Evolutionary conservation across 352 stramenopile genomes (phyloP), one percentile per base, ranked within the genome.

Genomic region (Phytopythium vexans): DNA sequence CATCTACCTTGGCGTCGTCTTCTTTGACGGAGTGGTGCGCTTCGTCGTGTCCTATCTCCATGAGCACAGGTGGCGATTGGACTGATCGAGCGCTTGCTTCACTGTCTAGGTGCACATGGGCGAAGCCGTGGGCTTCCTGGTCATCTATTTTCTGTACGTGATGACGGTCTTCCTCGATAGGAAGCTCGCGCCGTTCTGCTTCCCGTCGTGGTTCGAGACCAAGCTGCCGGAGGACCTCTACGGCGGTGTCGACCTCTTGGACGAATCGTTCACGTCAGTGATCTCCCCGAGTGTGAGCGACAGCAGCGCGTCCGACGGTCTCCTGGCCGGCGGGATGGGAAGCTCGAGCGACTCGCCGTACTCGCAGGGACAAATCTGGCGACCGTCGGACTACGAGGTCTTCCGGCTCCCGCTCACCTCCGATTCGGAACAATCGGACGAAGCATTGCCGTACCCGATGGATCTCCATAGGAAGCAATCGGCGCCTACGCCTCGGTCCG

Each of bases 81-180:
- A 27, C 21, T 27, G 21, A 27, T 27, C 21, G 21, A 27, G 21
- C 21, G 55, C 3, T 32, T 32, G 38, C 7, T 35, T 47, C 8
- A 31, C 27, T 56, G 0, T 14, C 9, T 49, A 85, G 81, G 79
- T 92, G 10, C 62, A 67, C 35, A 49, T 89, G 10, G n/a, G 49
- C 0, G 72, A 88, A 51, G 82, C 82, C 0, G 50, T 91, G 3
- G 82, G 80, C 1, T 93, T 93, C 53, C 51, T 93, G n/a, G 61
- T 44, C 9, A 82, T 93, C 52, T 93, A 91, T 68, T 60, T 60
- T 1, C 59, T 66, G 41, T 93, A 88, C 58, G 80, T 85, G 6
- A 8, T 67, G 8, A 56, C 70, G 1, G 79, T 93, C 11, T 70
- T 93, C 37, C 71, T 86, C 8, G 82, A 93, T 55, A 68, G 63